These are phyloP conservation scores for Clavispora fructus DNA, from an alignment of 805 yeast species.

Conservation along the genomic window DNA sequence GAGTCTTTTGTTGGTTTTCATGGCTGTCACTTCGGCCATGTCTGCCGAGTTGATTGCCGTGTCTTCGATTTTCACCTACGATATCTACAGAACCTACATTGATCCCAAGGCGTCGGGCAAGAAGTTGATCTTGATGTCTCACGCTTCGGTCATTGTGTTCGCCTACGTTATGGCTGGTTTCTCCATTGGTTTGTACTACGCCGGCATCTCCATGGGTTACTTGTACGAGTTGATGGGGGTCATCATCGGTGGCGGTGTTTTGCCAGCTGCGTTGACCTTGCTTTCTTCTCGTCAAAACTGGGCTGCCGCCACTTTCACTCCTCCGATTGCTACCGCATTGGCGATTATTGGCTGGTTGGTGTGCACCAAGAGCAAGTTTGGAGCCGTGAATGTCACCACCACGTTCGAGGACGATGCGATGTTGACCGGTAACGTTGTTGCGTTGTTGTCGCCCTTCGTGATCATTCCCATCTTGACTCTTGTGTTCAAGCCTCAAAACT, in stretches of 20 bases:
- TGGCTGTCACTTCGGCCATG: constrained; percentile 92
- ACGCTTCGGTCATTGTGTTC: constrained; percentile 53
- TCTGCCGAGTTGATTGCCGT: constrained; percentile 89
- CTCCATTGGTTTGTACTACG: constrained; percentile 76
- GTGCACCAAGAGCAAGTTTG: constrained; percentile 30
- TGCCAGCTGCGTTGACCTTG: constrained; percentile 66
- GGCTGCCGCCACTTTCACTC: constrained; percentile 68
- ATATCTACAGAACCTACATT: constrained; percentile 74
- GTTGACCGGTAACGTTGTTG: constrained; percentile 85
- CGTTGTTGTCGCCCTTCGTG: constrained; percentile 66
- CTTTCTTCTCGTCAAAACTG: constrained; percentile 61
- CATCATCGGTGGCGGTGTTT: constrained; percentile 79
- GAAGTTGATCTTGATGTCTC: constrained; percentile 64
- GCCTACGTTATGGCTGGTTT: constrained; percentile 73
- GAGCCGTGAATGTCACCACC: constrained; percentile 29
- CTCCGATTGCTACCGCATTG: constrained; percentile 68
- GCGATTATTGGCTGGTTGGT: constrained; percentile 61
- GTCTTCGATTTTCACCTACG: constrained; percentile 80
- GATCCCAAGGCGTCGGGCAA: constrained; percentile 77
- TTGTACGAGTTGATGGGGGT: constrained; percentile 86
- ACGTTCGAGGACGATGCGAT: constrained; percentile 86
- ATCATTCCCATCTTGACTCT: constrained; percentile 63
- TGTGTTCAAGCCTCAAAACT: constrained; percentile 63
- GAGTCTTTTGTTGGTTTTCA: constrained; percentile 69
- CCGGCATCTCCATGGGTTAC: constrained; percentile 82